Base-by-base conservation (phyloP, 805 yeast species). In the Blastobotrys robertii region DNA sequence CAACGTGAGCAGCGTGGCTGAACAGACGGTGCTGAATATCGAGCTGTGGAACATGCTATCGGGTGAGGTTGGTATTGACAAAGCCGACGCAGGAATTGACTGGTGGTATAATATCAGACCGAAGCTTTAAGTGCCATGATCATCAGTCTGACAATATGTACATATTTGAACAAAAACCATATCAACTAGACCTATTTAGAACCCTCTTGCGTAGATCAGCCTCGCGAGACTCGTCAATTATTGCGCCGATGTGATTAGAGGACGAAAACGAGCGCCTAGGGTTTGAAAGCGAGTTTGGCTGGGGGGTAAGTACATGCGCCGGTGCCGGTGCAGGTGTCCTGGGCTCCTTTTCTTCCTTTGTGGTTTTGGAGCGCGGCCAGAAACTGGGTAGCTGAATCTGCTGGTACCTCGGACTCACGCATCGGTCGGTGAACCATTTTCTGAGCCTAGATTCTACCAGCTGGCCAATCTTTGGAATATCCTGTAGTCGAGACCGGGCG, bases 341-440 rank as follows among this genome's bases (percentile, higher is more conserved):
- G 33, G 40, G 15, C 6, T 29, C 13, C 12, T 43, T 33, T 5
- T 40, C 38, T 25, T 46, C 48, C 31, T 50, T 50, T 6, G 54
- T 50, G 29, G 46, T 48, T 37, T 53, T 53, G 25, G 48, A 41
- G 32, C 57, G 34, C 10, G 94, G 94, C 96, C 96, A 87, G 57
- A 88, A 64, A 38, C 85, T 81, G 2, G 97, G 98, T 29, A 92
- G 63, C 54, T 73, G 73, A 28, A 92, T 77, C 39, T 85, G 81
- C 59, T 88, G 95, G 55, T 81, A 90, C 52, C 94, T 72, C 1
- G 99, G 99, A 51, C 86, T 94, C 9, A 92, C 92, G 57, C 95
- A 86, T 48, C 96, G 70, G 53, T 90, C 97, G 12, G 80, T 79
- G 57, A 92, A 88, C 94, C 96, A 87, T 43, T 79, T 79, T 49